Evolutionary conservation across 345 rosid species (phyloP), one percentile per base, ranked within the genome.

Genomic region (Noccaea caerulescens): DNA sequence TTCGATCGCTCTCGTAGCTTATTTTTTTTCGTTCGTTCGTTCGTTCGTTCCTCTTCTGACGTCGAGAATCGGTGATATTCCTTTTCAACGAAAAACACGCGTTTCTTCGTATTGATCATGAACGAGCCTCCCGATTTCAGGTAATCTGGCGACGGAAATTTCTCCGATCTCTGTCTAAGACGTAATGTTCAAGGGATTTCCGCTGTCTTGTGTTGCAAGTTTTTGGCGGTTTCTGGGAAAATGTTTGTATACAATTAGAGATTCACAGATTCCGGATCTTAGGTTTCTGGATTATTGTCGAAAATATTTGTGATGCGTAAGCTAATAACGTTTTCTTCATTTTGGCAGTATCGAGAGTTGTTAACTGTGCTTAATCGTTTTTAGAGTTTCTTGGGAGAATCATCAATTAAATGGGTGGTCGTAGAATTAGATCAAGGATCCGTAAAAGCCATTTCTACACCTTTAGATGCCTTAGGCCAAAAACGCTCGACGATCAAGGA

Each of bases 361-460:
- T 63, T 72, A 72, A 63, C 2, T 37, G 20, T 42, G 69, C 30
- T 25, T n/a, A n/a, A n/a, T n/a, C n/a, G n/a, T n/a, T n/a, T n/a
- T n/a, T n/a, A n/a, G n/a, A n/a, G n/a, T n/a, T n/a, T n/a, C n/a
- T n/a, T n/a, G n/a, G n/a, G n/a, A n/a, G n/a, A n/a, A n/a, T n/a
- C 51, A 18, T 56, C 30, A 27, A 27, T 27, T 69, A 77, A 79
- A 94, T 94, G 99, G 77, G 86, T 70, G 66, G 85, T 49, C 87
- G 95, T 8, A 86, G 87, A 79, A 87, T 91, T 57, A 83, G 93
- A 82, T 86, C 84, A 18, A 91, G 80, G 93, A 59, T 77, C 4
- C 74, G 86, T 13, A 79, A 87, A 73, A 88, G 96, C 80, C 85
- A 85, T 68, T 84, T 94, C 77, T 91, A 94, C 39, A 90, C 99